A percentile compares a stretch with the other conserved stretches of the same genome.
phyloP scores from a whole-genome alignment of 495 filamentous ascomycete species.

The Annulohypoxylon bovei region DNA sequence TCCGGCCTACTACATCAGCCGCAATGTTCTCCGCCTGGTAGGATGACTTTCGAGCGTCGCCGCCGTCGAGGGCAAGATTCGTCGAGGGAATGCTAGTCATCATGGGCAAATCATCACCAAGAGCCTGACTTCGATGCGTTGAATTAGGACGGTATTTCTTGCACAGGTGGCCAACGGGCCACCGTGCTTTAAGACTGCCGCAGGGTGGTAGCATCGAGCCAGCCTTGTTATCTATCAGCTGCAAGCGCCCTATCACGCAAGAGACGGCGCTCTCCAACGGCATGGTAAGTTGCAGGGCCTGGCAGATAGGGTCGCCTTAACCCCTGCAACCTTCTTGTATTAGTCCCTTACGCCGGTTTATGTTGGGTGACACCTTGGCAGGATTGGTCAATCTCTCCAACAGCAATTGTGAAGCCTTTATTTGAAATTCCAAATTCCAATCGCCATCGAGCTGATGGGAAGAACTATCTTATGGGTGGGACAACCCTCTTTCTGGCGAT shows the following conservation, averaged over 20 bases:
- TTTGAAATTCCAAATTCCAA: slow-evolving; percentile 33
- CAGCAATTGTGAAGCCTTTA: background rate
- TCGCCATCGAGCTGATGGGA: background rate
- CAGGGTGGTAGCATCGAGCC: background rate
- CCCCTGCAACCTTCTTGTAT: slow-evolving; percentile 32
- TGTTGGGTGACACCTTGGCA: background rate
- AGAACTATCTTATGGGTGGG: background rate
- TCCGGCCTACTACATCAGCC: slow-evolving; percentile 1
- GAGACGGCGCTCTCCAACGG: background rate
- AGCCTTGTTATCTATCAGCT: slow-evolving; percentile 11
- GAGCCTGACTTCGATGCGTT: background rate
- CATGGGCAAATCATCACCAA: background rate
- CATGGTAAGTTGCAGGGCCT: slow-evolving; percentile 3
- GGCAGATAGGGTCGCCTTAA: slow-evolving; percentile 14
- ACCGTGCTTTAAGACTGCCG: slow-evolving; percentile 5
- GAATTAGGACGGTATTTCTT: background rate
- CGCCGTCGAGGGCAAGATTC: slow-evolving; percentile 31
- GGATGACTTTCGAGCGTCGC: slow-evolving; percentile 20
- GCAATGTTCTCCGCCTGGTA: slow-evolving; percentile 3
- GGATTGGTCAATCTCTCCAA: slow-evolving; percentile 7
- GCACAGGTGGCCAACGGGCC: background rate
- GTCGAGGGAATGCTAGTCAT: slow-evolving; percentile 30
- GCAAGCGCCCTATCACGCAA: slow-evolving; percentile 8
- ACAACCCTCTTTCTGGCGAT: background rate
- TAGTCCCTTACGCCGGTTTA: slow-evolving; percentile 14